Evolutionary conservation across 2,329 filamentous ascomycete species (phyloP).

Genomic region (Paecilomyces sp.): DNA sequence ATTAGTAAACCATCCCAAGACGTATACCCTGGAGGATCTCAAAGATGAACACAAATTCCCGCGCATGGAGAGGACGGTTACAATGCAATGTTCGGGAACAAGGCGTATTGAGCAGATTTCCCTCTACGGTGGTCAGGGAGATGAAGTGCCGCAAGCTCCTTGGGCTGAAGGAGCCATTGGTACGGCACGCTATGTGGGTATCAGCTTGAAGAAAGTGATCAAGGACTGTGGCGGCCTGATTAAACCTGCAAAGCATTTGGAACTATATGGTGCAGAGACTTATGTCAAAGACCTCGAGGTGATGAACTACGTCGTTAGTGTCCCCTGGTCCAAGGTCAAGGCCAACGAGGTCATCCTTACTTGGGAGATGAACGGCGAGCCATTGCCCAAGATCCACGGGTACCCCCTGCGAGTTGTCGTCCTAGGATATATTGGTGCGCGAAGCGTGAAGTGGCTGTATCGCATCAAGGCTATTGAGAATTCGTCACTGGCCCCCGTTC

Average conservation of each 20-base stretch:
- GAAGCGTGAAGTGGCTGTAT: slow-evolving; percentile 59
- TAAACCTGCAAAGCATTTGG: slow-evolving; percentile 53
- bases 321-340: slow-evolving; percentile 62
- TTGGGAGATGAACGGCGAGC: slow-evolving; percentile 66
- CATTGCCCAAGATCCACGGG: slow-evolving; percentile 59
- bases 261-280: slow-evolving; percentile 64
- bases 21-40: slow-evolving; percentile 53
- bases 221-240: slow-evolving; percentile 60
- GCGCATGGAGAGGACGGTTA: slow-evolving; percentile 51
- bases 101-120: slow-evolving; percentile 62
- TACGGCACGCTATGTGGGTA: slow-evolving; percentile 56
- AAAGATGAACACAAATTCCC: slow-evolving; percentile 56
- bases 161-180: slow-evolving; percentile 65
- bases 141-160: slow-evolving; percentile 45
- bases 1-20: slow-evolving; percentile 52
- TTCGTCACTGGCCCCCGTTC: slow-evolving; percentile 54
- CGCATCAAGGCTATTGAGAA: slow-evolving; percentile 53
- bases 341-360: slow-evolving; percentile 59
- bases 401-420: slow-evolving; percentile 57
- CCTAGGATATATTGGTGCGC: slow-evolving; percentile 60
- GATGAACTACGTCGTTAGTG: slow-evolving; percentile 61
- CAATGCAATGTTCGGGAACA: slow-evolving; percentile 63
- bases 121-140: slow-evolving; percentile 60
- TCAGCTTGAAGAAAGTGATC: slow-evolving; percentile 62
- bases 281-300: slow-evolving; percentile 63